These are phyloP conservation scores for Echeveria elegans DNA, from an alignment of 164 flowering plant species.

Conservation along the genomic window DNA sequence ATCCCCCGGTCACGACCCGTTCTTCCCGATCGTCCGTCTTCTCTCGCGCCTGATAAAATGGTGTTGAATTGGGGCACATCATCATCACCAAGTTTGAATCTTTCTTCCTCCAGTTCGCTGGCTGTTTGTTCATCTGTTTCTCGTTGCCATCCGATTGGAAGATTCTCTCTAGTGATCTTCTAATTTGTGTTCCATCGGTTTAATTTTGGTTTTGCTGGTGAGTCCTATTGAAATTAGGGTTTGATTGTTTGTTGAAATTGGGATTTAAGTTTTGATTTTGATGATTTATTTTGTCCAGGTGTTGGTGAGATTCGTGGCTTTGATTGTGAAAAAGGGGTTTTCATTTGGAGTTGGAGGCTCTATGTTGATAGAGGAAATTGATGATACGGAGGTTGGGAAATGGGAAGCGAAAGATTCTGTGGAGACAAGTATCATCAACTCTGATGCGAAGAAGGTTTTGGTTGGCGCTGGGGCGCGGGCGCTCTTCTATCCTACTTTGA, in stretches of 20 bases:
- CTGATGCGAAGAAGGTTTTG: slow-evolving; percentile 49
- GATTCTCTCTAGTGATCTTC: background rate
- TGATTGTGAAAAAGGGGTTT: background rate
- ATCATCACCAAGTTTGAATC: slow-evolving; percentile 3
- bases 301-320: background rate
- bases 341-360: slow-evolving; percentile 11
- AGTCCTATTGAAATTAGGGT: background rate
- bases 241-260: background rate
- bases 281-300: background rate
- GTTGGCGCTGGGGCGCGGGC: slow-evolving; percentile 77
- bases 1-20: background rate
- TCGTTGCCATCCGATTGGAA: background rate
- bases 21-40: background rate
- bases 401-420: background rate
- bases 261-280: background rate
- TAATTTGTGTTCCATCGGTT: background rate
- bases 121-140: background rate
- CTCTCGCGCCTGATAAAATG: background rate
- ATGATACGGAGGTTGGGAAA: slow-evolving; percentile 12
- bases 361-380: slow-evolving; percentile 68
- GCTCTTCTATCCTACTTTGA: slow-evolving; percentile 76
- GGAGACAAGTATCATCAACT: slow-evolving; percentile 9
- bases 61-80: background rate
- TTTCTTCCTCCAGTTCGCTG: background rate
- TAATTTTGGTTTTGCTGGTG: too few relatives aligned